These are phyloP conservation scores for Delonix regia DNA, from an alignment of 306 rosid genomes.

Conservation along the genomic window DNA sequence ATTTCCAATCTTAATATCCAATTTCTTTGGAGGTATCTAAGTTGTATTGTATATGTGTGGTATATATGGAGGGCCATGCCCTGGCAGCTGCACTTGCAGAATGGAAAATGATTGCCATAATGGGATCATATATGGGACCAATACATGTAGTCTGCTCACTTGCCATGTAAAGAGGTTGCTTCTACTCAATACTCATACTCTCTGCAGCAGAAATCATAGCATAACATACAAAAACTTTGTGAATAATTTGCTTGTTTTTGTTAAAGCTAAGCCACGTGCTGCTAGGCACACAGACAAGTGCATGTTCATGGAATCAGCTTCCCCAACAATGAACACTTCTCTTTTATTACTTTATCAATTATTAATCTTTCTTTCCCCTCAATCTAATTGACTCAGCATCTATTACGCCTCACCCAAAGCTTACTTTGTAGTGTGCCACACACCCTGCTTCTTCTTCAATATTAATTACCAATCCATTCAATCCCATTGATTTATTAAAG, in stretches of 20 bases:
- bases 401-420: neutral
- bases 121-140: neutral
- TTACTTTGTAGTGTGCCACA: neutral
- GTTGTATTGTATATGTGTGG: no score
- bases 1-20: no score
- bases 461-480: neutral
- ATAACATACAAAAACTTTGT: neutral
- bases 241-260: neutral
- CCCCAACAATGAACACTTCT: neutral
- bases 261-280: neutral
- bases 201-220: neutral
- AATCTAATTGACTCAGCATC: neutral
- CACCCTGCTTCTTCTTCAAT: neutral
- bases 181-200: neutral
- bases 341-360: neutral
- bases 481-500: no score
- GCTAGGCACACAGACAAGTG: constrained; percentile 17
- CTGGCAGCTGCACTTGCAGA: neutral
- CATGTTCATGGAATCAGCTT: constrained; percentile 30
- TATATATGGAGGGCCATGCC: neutral
- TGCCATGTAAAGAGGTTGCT: neutral
- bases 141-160: no score
- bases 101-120: constrained; percentile 12
- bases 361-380: neutral
- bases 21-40: no score